Conservation (phyloP, 2,329 filamentous ascomycete species). For the Phialophora expanda region DNA sequence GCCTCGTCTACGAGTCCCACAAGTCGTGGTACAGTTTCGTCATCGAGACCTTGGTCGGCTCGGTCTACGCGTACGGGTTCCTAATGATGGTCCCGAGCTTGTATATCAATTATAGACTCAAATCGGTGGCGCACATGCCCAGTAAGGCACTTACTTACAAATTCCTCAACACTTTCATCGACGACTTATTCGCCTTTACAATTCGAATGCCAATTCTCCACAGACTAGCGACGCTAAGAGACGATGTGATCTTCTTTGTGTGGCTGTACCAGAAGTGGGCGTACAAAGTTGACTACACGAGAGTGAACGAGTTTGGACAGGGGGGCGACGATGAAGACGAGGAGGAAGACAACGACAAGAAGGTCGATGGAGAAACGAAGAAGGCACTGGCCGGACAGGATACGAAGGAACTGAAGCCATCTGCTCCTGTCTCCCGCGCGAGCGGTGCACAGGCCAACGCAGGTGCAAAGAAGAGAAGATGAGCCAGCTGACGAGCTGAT, state of each 20-base stretch:
- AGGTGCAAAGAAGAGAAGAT: constrained; percentile 38
- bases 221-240: constrained; percentile 85
- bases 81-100: constrained; percentile 97
- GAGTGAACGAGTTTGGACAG: constrained; percentile 98
- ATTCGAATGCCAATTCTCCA: constrained; percentile 99
- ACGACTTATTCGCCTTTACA: constrained; percentile 97
- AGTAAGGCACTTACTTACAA: constrained; percentile 97
- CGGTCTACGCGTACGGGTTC: constrained; percentile 97
- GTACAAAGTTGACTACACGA: constrained; percentile 87
- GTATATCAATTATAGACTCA: constrained; percentile 99
- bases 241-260: constrained; percentile 98
- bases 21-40: constrained; percentile 98
- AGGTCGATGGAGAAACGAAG: constrained; percentile 17
- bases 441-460: constrained; percentile 33
- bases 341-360: constrained; percentile 52
- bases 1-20: constrained; percentile 87
- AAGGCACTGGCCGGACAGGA: constrained; percentile 36
- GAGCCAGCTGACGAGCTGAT: constrained; percentile 2
- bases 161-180: constrained; percentile 98
- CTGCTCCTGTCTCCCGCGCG: constrained; percentile 32
- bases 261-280: constrained; percentile 94
- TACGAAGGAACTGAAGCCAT: constrained; percentile 37
- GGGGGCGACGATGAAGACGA: constrained; percentile 86
- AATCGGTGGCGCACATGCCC: constrained; percentile 88
- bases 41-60: constrained; percentile 92